Percentiles rank a stretch among this genome's conserved stretches.
Evolutionary conservation across 2,329 filamentous ascomycete species (phyloP).

Genomic region (Boeremia lycopersici): DNA sequence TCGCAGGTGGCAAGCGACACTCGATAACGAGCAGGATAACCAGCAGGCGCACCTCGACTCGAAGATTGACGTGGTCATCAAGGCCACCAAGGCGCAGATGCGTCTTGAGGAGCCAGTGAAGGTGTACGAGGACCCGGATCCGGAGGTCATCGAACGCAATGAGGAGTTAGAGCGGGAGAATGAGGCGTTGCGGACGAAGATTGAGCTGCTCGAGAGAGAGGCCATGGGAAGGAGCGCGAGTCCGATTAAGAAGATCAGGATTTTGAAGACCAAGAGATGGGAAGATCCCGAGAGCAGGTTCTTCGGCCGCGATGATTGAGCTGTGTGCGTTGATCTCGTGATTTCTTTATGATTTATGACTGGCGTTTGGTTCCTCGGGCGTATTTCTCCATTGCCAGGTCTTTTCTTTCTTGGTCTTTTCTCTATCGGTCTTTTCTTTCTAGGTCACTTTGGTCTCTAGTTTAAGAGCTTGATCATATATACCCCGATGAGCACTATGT

Average conservation of each 20-base stretch:
- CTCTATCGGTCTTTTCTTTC: neutral
- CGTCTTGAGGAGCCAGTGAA: constrained; percentile 39
- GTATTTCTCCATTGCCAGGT: neutral
- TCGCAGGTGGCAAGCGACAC: constrained; percentile 77
- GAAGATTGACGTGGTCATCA: constrained; percentile 77
- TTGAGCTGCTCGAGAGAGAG: constrained; percentile 51
- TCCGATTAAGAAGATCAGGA: constrained; percentile 57
- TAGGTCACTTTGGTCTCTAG: no score
- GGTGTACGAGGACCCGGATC: constrained; percentile 51
- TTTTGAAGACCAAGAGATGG: constrained; percentile 58
- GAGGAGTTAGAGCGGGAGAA: constrained; percentile 55
- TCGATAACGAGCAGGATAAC: constrained; percentile 76
- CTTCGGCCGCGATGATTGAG: constrained; percentile 13
- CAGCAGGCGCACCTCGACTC: constrained; percentile 85
- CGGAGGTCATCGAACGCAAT: constrained; percentile 44
- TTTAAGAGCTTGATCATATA: neutral
- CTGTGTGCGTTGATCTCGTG: neutral
- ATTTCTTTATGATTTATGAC: constrained; percentile 8
- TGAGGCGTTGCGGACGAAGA: constrained; percentile 42
- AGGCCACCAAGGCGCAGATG: constrained; percentile 54
- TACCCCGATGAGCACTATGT: neutral
- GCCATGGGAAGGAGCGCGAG: constrained; percentile 46
- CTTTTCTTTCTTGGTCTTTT: neutral
- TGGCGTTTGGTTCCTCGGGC: constrained; percentile 9
- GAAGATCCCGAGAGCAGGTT: constrained; percentile 42